phyloP scores from a whole-genome alignment of 768 basidiomycete species.

The Suillus brevipes region DNA sequence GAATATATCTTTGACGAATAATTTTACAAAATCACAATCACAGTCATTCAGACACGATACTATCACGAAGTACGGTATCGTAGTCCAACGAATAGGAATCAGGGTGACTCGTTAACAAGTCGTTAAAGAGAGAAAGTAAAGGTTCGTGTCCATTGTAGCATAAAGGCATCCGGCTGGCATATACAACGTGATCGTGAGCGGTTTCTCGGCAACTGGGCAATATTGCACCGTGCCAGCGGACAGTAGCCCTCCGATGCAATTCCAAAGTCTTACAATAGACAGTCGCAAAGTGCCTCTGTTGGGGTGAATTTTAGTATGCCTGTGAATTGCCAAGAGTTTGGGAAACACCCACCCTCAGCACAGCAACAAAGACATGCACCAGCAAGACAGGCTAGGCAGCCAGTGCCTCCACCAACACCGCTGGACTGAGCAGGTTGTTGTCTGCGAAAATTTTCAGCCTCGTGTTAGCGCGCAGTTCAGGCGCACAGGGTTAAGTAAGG shows the following conservation, averaged over 20 bases:
- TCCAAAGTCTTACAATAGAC: constrained; percentile 47
- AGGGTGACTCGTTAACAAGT: not conserved
- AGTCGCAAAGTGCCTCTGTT: constrained; percentile 69
- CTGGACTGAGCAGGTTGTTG: constrained; percentile 42
- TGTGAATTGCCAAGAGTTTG: constrained; percentile 4
- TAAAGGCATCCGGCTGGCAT: constrained; percentile 11
- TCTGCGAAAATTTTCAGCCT: constrained; percentile 21
- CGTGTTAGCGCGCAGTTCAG: not conserved
- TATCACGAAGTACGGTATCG: not conserved
- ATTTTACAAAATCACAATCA: constrained; percentile 21
- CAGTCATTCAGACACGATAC: constrained; percentile 3
- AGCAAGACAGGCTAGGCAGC: constrained; percentile 50
- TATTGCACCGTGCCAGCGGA: constrained; percentile 20
- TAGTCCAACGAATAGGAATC: not conserved
- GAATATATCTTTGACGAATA: constrained; percentile 21
- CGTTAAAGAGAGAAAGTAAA: not conserved
- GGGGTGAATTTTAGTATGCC: not conserved
- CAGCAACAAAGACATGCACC: constrained; percentile 52
- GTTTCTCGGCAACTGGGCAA: not conserved
- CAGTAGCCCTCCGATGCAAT: constrained; percentile 11
- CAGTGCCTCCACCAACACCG: constrained; percentile 33
- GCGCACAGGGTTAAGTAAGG: not conserved
- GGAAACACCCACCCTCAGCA: constrained; percentile 42
- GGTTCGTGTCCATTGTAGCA: constrained; percentile 12
- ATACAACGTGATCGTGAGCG: constrained; percentile 21